Evolutionary conservation across 176 grass and related monocot species (phyloP).

Genomic region (Pontederia crassipes): DNA sequence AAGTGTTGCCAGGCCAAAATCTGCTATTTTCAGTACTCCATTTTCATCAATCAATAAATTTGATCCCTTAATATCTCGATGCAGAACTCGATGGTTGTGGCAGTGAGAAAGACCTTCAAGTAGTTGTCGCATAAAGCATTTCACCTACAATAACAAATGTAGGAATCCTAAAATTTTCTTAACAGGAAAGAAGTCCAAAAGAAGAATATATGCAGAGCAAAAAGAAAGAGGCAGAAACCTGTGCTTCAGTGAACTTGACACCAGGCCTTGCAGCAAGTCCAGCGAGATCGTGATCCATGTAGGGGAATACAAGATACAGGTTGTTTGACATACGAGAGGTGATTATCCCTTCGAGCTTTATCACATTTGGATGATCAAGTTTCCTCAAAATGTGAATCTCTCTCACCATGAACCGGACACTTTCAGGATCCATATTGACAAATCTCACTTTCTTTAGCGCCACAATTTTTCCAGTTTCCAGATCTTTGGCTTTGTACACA

Average conservation of each 20-base stretch:
- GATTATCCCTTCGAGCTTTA: constrained; percentile 6
- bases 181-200: too few species aligned
- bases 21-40: constrained; percentile 19
- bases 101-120: constrained; percentile 21
- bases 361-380: constrained; percentile 10
- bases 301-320: constrained; percentile 11
- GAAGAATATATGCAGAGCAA: too few species aligned
- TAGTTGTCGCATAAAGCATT: constrained; percentile 21
- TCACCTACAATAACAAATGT: constrained; percentile 6
- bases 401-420: constrained; percentile 8
- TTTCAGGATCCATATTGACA: constrained; percentile 9
- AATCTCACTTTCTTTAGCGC: constrained; percentile 15
- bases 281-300: constrained; percentile 15
- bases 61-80: constrained; percentile 27
- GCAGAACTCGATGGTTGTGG: constrained; percentile 12
- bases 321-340: neutral
- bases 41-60: constrained; percentile 19
- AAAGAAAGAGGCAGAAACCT: neutral
- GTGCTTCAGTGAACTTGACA: constrained; percentile 2
- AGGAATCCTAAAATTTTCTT: too few species aligned
- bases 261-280: neutral
- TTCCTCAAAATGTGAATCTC: constrained; percentile 4
- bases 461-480: constrained; percentile 6
- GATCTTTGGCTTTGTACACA: constrained; percentile 7
- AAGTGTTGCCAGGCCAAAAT: constrained; percentile 25